phyloP scores from a whole-genome alignment of 78 protist species.

The Dictyostelium citrinum region DNA sequence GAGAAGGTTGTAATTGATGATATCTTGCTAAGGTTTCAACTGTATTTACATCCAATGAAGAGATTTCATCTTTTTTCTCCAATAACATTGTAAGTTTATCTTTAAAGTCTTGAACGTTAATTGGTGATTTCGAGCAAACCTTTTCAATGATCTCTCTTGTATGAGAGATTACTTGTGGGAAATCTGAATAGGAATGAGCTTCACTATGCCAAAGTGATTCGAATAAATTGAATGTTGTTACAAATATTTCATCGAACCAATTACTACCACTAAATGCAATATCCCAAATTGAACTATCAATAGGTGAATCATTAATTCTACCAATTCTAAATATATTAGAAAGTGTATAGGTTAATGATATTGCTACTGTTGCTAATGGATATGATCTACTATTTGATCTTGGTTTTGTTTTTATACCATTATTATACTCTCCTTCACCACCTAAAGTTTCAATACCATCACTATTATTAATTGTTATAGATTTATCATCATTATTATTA shows the following conservation, averaged over 20 bases:
- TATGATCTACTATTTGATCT: constrained; percentile 52
- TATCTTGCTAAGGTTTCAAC: background rate
- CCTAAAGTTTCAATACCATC: background rate
- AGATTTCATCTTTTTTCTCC: background rate
- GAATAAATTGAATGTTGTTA: constrained; percentile 22
- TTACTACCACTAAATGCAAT: constrained; percentile 25
- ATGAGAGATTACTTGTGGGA: constrained; percentile 23
- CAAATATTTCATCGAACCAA: constrained; percentile 74
- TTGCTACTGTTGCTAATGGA: constrained; percentile 46
- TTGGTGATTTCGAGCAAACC: constrained; percentile 1
- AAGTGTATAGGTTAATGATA: constrained; percentile 25
- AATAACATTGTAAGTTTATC: background rate
- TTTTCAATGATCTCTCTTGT: constrained; percentile 24
- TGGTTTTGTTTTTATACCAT: background rate
- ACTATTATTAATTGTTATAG: background rate
- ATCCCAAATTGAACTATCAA: constrained; percentile 25
- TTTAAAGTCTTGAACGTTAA: background rate
- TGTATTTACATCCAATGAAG: background rate
- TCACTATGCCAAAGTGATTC: constrained; percentile 59
- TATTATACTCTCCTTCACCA: background rate
- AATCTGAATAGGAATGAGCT: constrained; percentile 41
- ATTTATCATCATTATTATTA: background rate
- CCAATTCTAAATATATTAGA: constrained; percentile 42
- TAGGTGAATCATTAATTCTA: constrained; percentile 8
- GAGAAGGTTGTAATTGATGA: constrained; percentile 16